A percentile compares a stretch with the other conserved stretches of the same genome.
Evolutionary conservation across 2,329 filamentous ascomycete genomes (phyloP).

Genomic region (Penicillium sp.): DNA sequence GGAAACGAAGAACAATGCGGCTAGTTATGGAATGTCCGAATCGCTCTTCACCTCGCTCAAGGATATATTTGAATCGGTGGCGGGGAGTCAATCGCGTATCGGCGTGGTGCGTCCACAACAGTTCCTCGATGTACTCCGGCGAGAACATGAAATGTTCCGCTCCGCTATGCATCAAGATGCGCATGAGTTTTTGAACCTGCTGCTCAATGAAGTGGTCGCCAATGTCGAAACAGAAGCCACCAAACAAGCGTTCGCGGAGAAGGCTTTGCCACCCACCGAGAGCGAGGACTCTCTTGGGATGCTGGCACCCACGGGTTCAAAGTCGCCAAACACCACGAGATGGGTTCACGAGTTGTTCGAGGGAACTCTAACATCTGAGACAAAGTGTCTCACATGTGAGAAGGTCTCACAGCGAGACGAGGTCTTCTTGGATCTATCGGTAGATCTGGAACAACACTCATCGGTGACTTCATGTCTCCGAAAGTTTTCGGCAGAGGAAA

Average conservation of each 20-base stretch:
- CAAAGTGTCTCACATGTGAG: slow-evolving; percentile 93
- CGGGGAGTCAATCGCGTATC: slow-evolving; percentile 76
- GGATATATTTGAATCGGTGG: slow-evolving; percentile 91
- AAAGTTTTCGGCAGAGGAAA: slow-evolving; percentile 97
- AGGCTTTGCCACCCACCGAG: slow-evolving; percentile 56
- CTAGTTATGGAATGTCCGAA: slow-evolving; percentile 87
- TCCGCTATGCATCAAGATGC: slow-evolving; percentile 98
- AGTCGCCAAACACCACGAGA: slow-evolving; percentile 68
- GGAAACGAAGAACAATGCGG: slow-evolving; percentile 79
- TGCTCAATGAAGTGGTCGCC: slow-evolving; percentile 93
- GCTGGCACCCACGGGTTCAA: slow-evolving; percentile 54
- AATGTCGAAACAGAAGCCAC: slow-evolving; percentile 85
- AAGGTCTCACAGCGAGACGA: slow-evolving; percentile 94
- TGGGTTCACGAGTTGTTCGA: slow-evolving; percentile 99
- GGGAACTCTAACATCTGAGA: slow-evolving; percentile 91
- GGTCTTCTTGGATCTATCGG: slow-evolving; percentile 92
- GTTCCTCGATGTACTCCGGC: slow-evolving; percentile 89
- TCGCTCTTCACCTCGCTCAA: slow-evolving; percentile 92
- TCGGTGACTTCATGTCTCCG: slow-evolving; percentile 93
- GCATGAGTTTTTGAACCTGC: slow-evolving; percentile 91
- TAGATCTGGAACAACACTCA: slow-evolving; percentile 91
- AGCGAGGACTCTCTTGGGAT: slow-evolving; percentile 49
- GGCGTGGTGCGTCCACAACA: slow-evolving; percentile 90
- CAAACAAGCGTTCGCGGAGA: slow-evolving; percentile 36
- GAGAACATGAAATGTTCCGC: slow-evolving; percentile 96